These are phyloP conservation scores for Phytophthora citrophthora DNA, from an alignment of 352 stramenopile species.

Conservation along the genomic window DNA sequence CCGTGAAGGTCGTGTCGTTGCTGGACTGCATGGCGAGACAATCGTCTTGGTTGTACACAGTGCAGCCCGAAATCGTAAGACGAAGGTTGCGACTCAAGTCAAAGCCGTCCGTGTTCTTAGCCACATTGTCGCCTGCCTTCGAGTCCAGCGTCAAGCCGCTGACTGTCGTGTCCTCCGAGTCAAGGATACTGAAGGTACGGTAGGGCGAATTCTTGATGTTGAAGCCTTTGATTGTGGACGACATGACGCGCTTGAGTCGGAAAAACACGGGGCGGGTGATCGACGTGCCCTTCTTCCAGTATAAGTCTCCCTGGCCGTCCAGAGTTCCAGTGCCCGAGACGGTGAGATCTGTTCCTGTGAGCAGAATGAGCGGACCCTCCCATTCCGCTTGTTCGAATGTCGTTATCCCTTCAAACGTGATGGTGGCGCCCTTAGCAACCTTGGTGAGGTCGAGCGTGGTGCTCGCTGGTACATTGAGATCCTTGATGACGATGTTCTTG, in stretches of 20 bases:
- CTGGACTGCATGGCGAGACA: constrained; percentile 40
- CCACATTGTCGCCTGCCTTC: constrained; percentile 23
- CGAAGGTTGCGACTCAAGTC: constrained; percentile 37
- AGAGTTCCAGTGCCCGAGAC: constrained; percentile 33
- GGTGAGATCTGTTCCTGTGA: constrained; percentile 28
- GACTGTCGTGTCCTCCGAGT: constrained; percentile 31
- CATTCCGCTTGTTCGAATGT: constrained; percentile 44
- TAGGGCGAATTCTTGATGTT: constrained; percentile 55
- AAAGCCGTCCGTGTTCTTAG: constrained; percentile 36
- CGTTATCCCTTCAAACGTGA: constrained; percentile 45
- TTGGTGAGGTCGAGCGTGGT: constrained; percentile 46
- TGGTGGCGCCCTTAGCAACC: constrained; percentile 33
- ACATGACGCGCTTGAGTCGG: constrained; percentile 31
- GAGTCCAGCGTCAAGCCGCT: constrained; percentile 33
- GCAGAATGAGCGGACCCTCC: constrained; percentile 42
- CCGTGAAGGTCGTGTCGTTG: constrained; percentile 31
- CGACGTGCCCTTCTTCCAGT: constrained; percentile 39
- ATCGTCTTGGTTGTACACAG: constrained; percentile 43
- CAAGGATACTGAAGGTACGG: constrained; percentile 47
- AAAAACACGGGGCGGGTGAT: constrained; percentile 41
- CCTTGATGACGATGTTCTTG: constrained; percentile 39
- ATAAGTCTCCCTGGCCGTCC: constrained; percentile 33
- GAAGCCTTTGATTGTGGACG: constrained; percentile 43
- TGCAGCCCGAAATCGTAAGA: constrained; percentile 40
- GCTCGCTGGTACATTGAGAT: constrained; percentile 35